These are phyloP conservation scores for Cercospora beticola DNA, from an alignment of 2,329 filamentous ascomycete genomes.

Conservation along the genomic window DNA sequence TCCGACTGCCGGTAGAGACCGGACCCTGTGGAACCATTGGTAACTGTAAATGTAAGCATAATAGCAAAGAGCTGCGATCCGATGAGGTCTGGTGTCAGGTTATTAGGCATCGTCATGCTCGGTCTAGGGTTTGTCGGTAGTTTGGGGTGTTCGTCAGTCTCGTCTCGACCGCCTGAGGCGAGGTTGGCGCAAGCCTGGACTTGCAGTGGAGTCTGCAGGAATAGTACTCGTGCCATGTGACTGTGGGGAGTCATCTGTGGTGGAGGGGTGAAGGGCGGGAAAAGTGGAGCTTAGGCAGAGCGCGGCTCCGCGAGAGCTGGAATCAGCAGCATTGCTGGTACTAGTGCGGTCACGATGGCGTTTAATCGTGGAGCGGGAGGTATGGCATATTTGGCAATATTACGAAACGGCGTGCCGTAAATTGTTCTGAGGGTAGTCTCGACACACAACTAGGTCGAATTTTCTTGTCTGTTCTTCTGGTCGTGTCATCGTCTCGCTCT, in stretches of 20 bases:
- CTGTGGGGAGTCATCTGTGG: conserved; percentile 1
- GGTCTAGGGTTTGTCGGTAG: neutral
- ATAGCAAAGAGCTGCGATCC: neutral
- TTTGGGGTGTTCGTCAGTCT: neutral
- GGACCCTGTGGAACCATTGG: neutral
- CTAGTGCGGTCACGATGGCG: conserved; percentile 15
- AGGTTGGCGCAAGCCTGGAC: neutral
- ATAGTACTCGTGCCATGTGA: neutral
- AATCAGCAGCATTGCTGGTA: neutral
- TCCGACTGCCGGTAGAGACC: neutral
- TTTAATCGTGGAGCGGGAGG: neutral
- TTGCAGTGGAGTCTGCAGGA: neutral
- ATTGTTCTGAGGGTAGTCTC: neutral
- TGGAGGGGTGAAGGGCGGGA: conserved; percentile 1
- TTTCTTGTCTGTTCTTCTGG: neutral
- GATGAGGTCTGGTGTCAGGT: neutral
- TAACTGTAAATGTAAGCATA: conserved; percentile 16
- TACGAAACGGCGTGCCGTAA: neutral
- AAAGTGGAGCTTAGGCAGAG: conserved; percentile 3
- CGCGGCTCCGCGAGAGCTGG: neutral
- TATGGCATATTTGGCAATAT: neutral
- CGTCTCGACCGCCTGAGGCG: neutral
- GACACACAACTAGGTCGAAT: neutral
- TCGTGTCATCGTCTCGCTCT: neutral
- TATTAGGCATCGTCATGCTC: neutral